Conservation (phyloP, 495 filamentous ascomycete genomes). For the Xylaria bambusicola region DNA sequence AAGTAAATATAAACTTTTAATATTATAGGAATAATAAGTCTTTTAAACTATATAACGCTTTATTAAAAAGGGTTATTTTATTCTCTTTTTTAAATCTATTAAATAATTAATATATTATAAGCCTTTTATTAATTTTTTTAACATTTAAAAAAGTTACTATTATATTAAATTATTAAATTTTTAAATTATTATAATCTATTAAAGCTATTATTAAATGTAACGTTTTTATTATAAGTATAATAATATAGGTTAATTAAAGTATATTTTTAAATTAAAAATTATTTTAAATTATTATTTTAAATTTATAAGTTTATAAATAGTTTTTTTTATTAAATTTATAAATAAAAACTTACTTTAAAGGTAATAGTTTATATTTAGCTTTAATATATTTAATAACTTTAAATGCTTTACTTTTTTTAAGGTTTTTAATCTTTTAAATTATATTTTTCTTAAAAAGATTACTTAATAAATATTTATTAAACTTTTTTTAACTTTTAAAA, state of each 20-base stretch:
- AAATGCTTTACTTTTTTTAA: background rate
- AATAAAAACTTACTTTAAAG: background rate
- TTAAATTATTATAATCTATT: background rate
- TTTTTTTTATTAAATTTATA: conserved; percentile 5
- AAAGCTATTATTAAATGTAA: background rate
- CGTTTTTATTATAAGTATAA: background rate
- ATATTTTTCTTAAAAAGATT: background rate
- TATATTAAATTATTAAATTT: background rate
- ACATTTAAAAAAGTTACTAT: background rate
- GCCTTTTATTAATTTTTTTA: background rate
- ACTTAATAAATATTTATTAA: background rate
- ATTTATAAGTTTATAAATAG: background rate
- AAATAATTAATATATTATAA: background rate
- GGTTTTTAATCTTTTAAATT: background rate
- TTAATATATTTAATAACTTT: background rate
- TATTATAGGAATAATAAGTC: too few relatives aligned
- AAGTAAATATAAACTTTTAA: too few relatives aligned
- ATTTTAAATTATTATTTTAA: background rate
- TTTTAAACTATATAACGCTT: too few relatives aligned
- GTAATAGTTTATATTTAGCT: background rate
- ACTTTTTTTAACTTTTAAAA: background rate
- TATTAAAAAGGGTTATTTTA: background rate
- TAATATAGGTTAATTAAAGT: background rate
- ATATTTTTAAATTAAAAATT: background rate
- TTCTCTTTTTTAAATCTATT: background rate